Conservation (phyloP, 495 filamentous ascomycete species). For the Staphylotrichum longicolle region DNA sequence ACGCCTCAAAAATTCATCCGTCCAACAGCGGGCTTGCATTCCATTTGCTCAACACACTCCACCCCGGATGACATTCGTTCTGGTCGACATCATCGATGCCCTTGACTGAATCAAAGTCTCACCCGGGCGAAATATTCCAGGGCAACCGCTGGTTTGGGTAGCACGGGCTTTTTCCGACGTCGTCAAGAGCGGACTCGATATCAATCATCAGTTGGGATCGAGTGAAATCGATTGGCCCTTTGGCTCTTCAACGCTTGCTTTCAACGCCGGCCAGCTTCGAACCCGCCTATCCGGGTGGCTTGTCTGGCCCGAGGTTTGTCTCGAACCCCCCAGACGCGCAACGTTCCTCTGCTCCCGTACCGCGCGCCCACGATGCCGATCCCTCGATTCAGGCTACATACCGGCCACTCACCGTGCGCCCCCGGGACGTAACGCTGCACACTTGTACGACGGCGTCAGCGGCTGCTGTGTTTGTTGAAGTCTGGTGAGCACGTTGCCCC, state of each 20-base stretch:
- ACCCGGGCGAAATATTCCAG: background rate
- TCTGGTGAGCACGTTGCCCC: constrained; percentile 3
- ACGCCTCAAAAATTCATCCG: no score
- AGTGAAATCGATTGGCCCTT: no score
- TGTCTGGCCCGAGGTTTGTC: background rate
- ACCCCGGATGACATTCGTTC: no score
- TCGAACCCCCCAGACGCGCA: background rate
- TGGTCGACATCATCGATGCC: background rate
- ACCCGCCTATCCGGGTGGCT: background rate
- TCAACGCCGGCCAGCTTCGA: no score
- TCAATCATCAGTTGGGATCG: no score
- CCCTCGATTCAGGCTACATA: background rate
- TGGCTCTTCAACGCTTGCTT: no score
- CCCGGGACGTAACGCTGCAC: constrained; percentile 4
- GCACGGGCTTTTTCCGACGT: background rate
- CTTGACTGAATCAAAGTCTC: background rate
- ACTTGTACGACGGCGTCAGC: constrained; percentile 6
- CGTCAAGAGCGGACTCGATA: background rate
- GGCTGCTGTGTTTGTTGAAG: background rate
- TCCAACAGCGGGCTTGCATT: no score
- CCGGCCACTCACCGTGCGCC: constrained; percentile 5
- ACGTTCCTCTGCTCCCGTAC: background rate
- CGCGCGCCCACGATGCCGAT: constrained; percentile 8
- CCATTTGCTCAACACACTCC: no score
- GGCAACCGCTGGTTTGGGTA: background rate